Evolutionary conservation across 2,329 filamentous ascomycete species (phyloP).

Genomic region (Cladorrhinum sp.): DNA sequence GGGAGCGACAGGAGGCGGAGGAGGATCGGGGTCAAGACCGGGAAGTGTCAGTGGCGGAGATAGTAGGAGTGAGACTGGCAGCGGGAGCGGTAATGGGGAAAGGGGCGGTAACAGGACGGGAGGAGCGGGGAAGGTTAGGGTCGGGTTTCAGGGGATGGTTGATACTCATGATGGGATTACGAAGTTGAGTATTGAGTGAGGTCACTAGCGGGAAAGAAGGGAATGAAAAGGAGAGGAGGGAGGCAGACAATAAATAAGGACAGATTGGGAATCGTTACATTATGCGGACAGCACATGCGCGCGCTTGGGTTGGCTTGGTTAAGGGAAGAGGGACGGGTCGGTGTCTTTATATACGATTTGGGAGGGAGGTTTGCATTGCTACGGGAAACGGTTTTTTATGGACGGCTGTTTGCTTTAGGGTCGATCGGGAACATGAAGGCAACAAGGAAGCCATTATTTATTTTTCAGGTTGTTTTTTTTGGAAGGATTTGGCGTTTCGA

Average conservation of each 20-base stretch:
- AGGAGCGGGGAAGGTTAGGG: slow-evolving; percentile 54
- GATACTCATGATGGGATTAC: slow-evolving; percentile 95
- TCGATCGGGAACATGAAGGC: too few relatives aligned
- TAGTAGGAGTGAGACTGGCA: slow-evolving; percentile 38
- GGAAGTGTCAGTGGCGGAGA: slow-evolving; percentile 56
- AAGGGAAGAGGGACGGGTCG: too few relatives aligned
- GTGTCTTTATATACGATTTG: too few relatives aligned
- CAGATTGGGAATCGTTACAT: too few relatives aligned
- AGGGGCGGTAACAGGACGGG: slow-evolving; percentile 31
- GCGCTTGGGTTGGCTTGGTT: too few relatives aligned
- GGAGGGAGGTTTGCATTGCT: background rate
- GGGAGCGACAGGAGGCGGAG: slow-evolving; percentile 54
- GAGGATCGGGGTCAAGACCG: slow-evolving; percentile 58
- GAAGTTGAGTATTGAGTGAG: slow-evolving; percentile 91
- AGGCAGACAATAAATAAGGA: background rate
- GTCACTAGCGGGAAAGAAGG: too few relatives aligned
- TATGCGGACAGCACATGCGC: background rate
- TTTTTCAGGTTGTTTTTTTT: too few relatives aligned
- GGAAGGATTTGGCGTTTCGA: too few relatives aligned
- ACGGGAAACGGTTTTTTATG: too few relatives aligned
- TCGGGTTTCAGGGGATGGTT: slow-evolving; percentile 88
- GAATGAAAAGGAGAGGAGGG: background rate
- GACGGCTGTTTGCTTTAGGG: too few relatives aligned
- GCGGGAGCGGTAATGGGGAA: slow-evolving; percentile 27
- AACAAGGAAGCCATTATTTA: too few relatives aligned